Evolutionary conservation across 495 filamentous ascomycete species (phyloP), one percentile per base, ranked within the genome.

Genomic region (Cercophora sp.): DNA sequence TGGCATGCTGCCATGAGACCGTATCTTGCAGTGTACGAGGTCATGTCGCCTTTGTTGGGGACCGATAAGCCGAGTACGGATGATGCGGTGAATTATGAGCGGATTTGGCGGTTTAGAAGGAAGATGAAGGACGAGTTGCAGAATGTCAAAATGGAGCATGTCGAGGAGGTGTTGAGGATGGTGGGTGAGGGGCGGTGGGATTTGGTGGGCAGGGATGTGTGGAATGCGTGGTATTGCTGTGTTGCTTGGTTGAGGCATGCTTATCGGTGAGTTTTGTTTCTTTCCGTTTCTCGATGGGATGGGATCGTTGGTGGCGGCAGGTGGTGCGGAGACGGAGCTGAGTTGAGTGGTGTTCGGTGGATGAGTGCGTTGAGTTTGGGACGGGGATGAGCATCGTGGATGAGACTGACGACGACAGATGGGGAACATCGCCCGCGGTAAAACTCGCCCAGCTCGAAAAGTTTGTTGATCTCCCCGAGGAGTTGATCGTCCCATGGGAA

Each of bases 361-460:
- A n/a, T n/a, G n/a, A n/a, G n/a, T n/a, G n/a, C n/a, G n/a, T n/a
- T n/a, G n/a, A n/a, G n/a, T n/a, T n/a, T n/a, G n/a, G n/a, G n/a
- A n/a, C n/a, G n/a, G n/a, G n/a, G n/a, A n/a, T n/a, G n/a, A n/a
- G n/a, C 26, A 22, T 25, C 39, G 20, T n/a, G 20, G 26, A 40
- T 25, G 6, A 34, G 41, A 37, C 11, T 10, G 10, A 22, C 26
- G 6, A 15, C 20, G 9, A 9, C 19, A 71, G 70, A 37, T 77
- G 73, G 73, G 73, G 51, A n/a, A 69, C 60, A 13, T 67, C 74
- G 19, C 73, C 72, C 3, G 66, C 72, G 1, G 70, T 75, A 10
- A 62, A 60, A 6, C 51, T 66, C 18, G 72, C 70, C 23, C 73
- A 77, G 52, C 54, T 64, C 22, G 71, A 77, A 52, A 63, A 56